phyloP scores from a whole-genome alignment of 495 filamentous ascomycete genomes.

The Lineolata rhizophorae region DNA sequence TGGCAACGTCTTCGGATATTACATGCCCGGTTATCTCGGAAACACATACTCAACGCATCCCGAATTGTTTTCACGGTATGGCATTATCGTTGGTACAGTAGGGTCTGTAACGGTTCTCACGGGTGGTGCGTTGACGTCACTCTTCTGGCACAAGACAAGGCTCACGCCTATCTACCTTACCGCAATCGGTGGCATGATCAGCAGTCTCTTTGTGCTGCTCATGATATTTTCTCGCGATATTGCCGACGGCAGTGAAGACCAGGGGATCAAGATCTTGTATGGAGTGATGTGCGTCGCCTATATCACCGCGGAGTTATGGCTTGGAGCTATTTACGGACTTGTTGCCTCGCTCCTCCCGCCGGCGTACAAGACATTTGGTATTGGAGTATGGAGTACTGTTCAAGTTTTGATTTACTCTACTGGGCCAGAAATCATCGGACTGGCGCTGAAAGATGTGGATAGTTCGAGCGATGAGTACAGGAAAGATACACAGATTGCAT shows the following conservation, averaged over 20 bases:
- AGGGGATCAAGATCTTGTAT: slow-evolving; percentile 13
- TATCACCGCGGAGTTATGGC: slow-evolving; percentile 17
- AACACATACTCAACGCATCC: slow-evolving; percentile 8
- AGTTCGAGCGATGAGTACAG: slow-evolving; percentile 6
- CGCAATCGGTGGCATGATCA: slow-evolving; percentile 17
- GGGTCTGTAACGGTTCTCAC: slow-evolving; percentile 13
- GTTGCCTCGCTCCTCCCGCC: slow-evolving; percentile 14
- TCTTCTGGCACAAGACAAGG: slow-evolving; percentile 7
- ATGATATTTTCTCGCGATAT: slow-evolving; percentile 13
- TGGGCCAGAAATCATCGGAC: slow-evolving; percentile 13
- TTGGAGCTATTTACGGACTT: slow-evolving; percentile 11
- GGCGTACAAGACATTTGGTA: slow-evolving; percentile 16
- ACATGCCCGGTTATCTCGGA: slow-evolving; percentile 15
- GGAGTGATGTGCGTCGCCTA: slow-evolving; percentile 14
- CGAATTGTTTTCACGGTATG: slow-evolving; percentile 12
- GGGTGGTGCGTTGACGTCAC: slow-evolving; percentile 13
- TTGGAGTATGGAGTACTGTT: slow-evolving; percentile 12
- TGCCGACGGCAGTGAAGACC: slow-evolving; percentile 3
- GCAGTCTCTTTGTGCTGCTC: slow-evolving; percentile 14
- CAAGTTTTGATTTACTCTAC: slow-evolving; percentile 15
- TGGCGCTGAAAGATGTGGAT: slow-evolving; percentile 11
- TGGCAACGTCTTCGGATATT: slow-evolving; percentile 17
- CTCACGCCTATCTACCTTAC: slow-evolving; percentile 13
- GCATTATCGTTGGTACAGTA: slow-evolving; percentile 17
- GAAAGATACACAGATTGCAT: slow-evolving; percentile 5